Evolutionary conservation across 2,329 filamentous ascomycete species (phyloP).

Genomic region (Fusarium odoratissimum): DNA sequence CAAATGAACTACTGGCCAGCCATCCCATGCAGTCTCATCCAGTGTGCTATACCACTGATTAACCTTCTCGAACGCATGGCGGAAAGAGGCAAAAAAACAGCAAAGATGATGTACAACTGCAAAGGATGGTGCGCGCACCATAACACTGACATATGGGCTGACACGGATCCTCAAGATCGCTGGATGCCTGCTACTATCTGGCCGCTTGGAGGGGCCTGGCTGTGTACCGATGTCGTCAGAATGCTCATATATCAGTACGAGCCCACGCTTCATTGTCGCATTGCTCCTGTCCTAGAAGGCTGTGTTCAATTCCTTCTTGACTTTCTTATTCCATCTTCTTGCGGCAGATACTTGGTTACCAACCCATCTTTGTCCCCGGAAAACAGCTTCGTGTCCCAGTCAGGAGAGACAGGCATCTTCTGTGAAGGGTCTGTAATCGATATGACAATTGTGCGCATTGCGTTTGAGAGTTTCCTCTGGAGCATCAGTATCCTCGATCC

Average conservation of each 20-base stretch:
- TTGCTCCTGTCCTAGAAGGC: slow-evolving; percentile 49
- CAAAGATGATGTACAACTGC: slow-evolving; percentile 52
- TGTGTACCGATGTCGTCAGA: slow-evolving; percentile 41
- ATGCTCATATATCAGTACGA: slow-evolving; percentile 42
- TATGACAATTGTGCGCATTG: slow-evolving; percentile 35
- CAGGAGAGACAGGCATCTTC: slow-evolving; percentile 28
- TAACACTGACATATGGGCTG: slow-evolving; percentile 55
- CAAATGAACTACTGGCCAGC: slow-evolving; percentile 66
- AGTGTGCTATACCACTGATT: slow-evolving; percentile 56
- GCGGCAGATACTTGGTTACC: slow-evolving; percentile 43
- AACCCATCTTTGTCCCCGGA: slow-evolving; percentile 44
- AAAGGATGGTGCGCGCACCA: slow-evolving; percentile 53
- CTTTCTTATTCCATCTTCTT: slow-evolving; percentile 49
- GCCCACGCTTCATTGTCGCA: slow-evolving; percentile 21
- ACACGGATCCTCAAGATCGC: slow-evolving; percentile 52
- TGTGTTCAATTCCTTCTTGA: slow-evolving; percentile 54
- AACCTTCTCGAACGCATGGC: slow-evolving; percentile 43
- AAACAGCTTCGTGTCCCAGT: slow-evolving; percentile 36
- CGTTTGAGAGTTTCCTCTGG: slow-evolving; percentile 38
- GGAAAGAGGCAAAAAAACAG: slow-evolving; percentile 48
- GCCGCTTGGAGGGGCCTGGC: slow-evolving; percentile 43
- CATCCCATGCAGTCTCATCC: slow-evolving; percentile 49
- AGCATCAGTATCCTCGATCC: slow-evolving; percentile 19
- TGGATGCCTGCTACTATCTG: slow-evolving; percentile 46
- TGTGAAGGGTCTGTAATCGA: slow-evolving; percentile 46